Percentiles rank a stretch among this genome's conserved stretches.
Conservation (phyloP, 1,139 yeast species). For the Debaryomyces sp. region DNA sequence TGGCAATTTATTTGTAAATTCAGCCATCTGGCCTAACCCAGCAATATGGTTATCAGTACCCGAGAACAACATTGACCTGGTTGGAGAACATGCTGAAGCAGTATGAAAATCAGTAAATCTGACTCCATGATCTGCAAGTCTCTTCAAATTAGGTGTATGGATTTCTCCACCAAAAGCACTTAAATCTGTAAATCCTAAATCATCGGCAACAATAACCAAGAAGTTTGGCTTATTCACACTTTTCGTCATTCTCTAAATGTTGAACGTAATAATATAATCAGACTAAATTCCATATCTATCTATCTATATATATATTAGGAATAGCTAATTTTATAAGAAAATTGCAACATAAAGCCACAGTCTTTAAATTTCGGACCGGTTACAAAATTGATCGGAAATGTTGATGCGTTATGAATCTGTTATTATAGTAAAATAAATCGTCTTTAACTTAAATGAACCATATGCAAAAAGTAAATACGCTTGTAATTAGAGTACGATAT, state of each 20-base stretch:
- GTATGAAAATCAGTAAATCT: slow-evolving; percentile 62
- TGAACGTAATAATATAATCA: background rate
- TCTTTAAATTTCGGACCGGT: background rate
- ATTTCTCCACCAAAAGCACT: slow-evolving; percentile 63
- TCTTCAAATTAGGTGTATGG: slow-evolving; percentile 53
- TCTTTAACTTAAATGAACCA: background rate
- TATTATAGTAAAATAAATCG: too few relatives aligned
- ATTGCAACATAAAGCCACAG: background rate
- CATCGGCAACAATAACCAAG: slow-evolving; percentile 62
- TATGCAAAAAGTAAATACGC: background rate
- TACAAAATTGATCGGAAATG: background rate
- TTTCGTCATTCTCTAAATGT: background rate
- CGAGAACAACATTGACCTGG: slow-evolving; percentile 61
- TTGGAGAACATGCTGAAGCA: slow-evolving; percentile 68
- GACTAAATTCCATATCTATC: background rate
- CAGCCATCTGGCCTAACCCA: slow-evolving; percentile 63
- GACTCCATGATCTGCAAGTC: slow-evolving; percentile 47
- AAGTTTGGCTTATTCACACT: slow-evolving; percentile 41
- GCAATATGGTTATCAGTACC: slow-evolving; percentile 67
- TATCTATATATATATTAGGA: background rate
- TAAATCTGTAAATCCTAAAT: slow-evolving; percentile 62
- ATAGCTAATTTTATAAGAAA: background rate
- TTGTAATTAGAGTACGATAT: background rate
- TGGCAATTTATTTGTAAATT: slow-evolving; percentile 41
- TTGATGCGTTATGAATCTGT: background rate